Percentiles rank a stretch among this genome's conserved stretches.
phyloP scores from a whole-genome alignment of 257 asterid species.

The Nyctanthes arbortristis region DNA sequence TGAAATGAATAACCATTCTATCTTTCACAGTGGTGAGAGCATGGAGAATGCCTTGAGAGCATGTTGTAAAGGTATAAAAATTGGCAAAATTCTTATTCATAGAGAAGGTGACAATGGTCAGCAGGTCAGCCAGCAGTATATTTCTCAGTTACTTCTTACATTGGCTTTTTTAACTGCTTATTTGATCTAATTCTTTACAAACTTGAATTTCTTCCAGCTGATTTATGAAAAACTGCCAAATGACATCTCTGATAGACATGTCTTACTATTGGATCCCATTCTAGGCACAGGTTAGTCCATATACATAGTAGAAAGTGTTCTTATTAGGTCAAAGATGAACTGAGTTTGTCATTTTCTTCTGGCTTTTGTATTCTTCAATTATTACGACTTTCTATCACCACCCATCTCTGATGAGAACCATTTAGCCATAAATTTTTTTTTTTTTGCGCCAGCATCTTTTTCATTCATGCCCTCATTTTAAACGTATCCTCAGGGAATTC shows the following conservation, averaged over 20 bases:
- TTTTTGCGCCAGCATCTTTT: neutral
- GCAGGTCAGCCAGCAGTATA: slow-evolving; percentile 52
- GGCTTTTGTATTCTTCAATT: neutral
- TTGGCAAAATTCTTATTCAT: slow-evolving; percentile 97
- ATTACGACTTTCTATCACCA: neutral
- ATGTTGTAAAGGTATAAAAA: slow-evolving; percentile 97
- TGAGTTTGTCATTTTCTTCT: neutral
- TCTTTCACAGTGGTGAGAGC: slow-evolving; percentile 70
- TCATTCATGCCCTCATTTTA: neutral
- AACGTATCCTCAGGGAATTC: slow-evolving; percentile 68
- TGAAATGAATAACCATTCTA: neutral
- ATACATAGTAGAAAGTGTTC: neutral
- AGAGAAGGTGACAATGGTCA: slow-evolving; percentile 98
- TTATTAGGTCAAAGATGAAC: neutral
- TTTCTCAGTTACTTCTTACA: neutral
- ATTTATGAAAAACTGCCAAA: slow-evolving; percentile 90
- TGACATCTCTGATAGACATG: slow-evolving; percentile 93
- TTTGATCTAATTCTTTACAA: neutral
- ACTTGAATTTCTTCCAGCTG: slow-evolving; percentile 52
- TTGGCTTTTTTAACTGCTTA: slow-evolving; percentile 7
- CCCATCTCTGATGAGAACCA: neutral
- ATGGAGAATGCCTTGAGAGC: slow-evolving; percentile 97
- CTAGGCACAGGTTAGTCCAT: slow-evolving; percentile 88
- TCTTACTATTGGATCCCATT: slow-evolving; percentile 89
- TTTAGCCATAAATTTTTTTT: neutral